Conservation (phyloP, 2,329 filamentous ascomycete species). For the Dryadomyces quercivorus region DNA sequence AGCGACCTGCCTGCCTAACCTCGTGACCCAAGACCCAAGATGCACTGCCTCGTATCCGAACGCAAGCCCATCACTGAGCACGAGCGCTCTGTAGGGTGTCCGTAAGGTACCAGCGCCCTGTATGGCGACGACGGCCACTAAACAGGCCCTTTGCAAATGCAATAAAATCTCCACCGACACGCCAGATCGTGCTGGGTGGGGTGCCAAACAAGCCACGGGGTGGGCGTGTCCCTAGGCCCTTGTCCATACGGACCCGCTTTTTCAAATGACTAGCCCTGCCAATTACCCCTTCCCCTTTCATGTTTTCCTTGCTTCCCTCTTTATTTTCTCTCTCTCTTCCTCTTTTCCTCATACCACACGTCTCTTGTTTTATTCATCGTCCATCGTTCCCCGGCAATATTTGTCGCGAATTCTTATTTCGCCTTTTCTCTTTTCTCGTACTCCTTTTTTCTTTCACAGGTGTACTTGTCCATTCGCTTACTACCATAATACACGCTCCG, state of each 20-base stretch:
- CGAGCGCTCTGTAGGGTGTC: no score
- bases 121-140: background rate
- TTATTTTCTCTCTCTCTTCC: conserved; percentile 1
- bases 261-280: conserved; percentile 4
- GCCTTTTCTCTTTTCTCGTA: conserved; percentile 2
- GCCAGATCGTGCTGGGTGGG: conserved; percentile 1
- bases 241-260: background rate
- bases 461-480: conserved; percentile 2
- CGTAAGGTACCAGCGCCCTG: background rate
- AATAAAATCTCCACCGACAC: background rate
- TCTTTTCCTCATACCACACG: background rate
- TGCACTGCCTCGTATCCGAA: no score
- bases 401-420: conserved; percentile 5
- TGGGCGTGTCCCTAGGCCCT: conserved; percentile 1
- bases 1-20: no score
- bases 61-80: no score
- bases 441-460: background rate
- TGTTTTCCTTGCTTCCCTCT: conserved; percentile 3
- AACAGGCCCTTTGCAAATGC: background rate
- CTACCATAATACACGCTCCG: background rate
- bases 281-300: conserved; percentile 8
- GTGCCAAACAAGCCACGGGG: background rate
- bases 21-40: no score
- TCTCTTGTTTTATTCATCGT: conserved; percentile 9
- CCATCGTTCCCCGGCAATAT: conserved; percentile 10